phyloP scores from a whole-genome alignment of 2,329 filamentous ascomycete genomes.

The Stemphylium beticola region DNA sequence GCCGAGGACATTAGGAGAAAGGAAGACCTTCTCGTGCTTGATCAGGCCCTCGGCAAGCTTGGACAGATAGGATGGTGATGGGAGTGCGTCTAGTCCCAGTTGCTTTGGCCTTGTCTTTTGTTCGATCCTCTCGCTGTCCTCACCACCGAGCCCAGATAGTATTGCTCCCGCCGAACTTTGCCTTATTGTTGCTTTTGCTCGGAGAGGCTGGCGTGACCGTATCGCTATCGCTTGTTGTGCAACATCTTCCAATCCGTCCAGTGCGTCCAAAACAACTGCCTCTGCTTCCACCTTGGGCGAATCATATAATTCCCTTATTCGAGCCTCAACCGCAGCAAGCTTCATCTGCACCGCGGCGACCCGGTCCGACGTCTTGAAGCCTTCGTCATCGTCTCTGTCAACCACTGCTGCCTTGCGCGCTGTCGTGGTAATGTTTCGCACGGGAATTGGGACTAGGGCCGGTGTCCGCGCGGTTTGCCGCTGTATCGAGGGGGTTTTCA shows the following conservation, averaged over 20 bases:
- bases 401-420: slow-evolving; percentile 20
- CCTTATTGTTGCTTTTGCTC: slow-evolving; percentile 28
- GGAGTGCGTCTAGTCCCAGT: slow-evolving; percentile 31
- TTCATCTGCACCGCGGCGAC: slow-evolving; percentile 27
- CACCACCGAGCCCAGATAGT: slow-evolving; percentile 36
- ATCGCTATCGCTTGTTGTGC: slow-evolving; percentile 38
- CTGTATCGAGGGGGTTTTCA: slow-evolving; percentile 34
- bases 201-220: slow-evolving; percentile 32
- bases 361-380: slow-evolving; percentile 25
- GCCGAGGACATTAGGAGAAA: slow-evolving; percentile 74
- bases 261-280: slow-evolving; percentile 22
- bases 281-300: slow-evolving; percentile 40
- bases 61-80: slow-evolving; percentile 53
- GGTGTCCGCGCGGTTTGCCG: slow-evolving; percentile 29
- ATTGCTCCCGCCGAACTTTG: slow-evolving; percentile 46
- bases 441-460: slow-evolving; percentile 20
- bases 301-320: slow-evolving; percentile 33
- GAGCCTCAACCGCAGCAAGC: slow-evolving; percentile 35
- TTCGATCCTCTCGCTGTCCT: slow-evolving; percentile 18
- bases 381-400: slow-evolving; percentile 18
- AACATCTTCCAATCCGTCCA: slow-evolving; percentile 32
- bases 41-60: slow-evolving; percentile 71
- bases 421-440: slow-evolving; percentile 31
- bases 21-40: slow-evolving; percentile 76
- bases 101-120: slow-evolving; percentile 15